A percentile compares a stretch with the other conserved stretches of the same genome.
These are phyloP conservation scores for Blastobotrys indianensis DNA, from an alignment of 1,139 yeast species.

Conservation along the genomic window DNA sequence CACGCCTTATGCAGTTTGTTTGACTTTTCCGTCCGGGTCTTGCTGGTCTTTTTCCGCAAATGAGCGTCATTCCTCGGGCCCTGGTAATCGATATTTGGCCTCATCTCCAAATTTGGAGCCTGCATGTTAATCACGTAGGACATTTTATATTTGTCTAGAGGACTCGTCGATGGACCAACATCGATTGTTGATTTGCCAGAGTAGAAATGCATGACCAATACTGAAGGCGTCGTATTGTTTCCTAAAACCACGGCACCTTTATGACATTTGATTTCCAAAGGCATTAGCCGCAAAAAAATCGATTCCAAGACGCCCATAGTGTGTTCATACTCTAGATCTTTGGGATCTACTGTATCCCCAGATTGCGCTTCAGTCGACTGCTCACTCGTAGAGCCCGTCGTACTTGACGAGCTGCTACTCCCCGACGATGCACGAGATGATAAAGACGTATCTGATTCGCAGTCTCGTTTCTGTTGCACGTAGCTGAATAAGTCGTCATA, in stretches of 20 bases:
- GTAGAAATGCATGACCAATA: conserved; percentile 57
- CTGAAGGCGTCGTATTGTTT: conserved; percentile 67
- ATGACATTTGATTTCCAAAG: conserved; percentile 51
- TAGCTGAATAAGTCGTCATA: conserved; percentile 59
- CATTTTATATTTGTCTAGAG: conserved; percentile 51
- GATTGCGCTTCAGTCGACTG: too few relatives aligned
- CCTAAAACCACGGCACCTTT: conserved; percentile 78
- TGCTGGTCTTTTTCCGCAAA: not conserved
- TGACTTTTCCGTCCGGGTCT: not conserved
- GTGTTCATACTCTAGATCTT: not conserved
- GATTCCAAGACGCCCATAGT: conserved; percentile 17
- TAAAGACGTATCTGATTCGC: too few relatives aligned
- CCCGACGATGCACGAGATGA: too few relatives aligned
- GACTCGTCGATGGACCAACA: conserved; percentile 43
- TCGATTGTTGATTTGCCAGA: conserved; percentile 58
- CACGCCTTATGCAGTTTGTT: not conserved
- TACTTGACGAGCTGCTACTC: too few relatives aligned
- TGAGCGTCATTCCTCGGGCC: conserved; percentile 17
- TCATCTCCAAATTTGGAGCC: conserved; percentile 53
- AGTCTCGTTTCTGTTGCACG: conserved; percentile 13
- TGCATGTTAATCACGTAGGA: conserved; percentile 41
- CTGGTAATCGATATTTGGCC: conserved; percentile 60
- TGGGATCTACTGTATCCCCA: too few relatives aligned
- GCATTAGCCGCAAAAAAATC: conserved; percentile 44
- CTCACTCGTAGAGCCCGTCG: too few relatives aligned